phyloP scores from a whole-genome alignment of 495 filamentous ascomycete genomes.

The Annulohypoxylon nitens region DNA sequence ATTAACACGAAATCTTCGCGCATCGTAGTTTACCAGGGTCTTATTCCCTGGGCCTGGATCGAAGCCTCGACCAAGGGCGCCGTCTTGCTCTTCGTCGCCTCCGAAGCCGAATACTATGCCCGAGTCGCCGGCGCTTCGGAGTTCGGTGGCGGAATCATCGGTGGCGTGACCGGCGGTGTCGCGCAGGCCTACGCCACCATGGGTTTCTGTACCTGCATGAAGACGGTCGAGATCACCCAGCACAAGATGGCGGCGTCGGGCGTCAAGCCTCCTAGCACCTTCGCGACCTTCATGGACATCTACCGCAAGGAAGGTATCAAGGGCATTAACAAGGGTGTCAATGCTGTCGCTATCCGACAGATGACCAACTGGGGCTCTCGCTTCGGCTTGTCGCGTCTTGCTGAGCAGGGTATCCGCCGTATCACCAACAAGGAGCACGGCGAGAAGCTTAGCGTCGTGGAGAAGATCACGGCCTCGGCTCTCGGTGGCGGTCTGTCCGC shows the following conservation, averaged over 20 bases:
- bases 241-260: constrained; percentile 90
- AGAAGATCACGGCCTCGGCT: constrained; percentile 91
- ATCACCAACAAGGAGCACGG: constrained; percentile 82
- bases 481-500: constrained; percentile 93
- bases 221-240: constrained; percentile 99
- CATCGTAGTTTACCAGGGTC: constrained; percentile 92
- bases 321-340: constrained; percentile 98
- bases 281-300: constrained; percentile 95
- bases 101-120: constrained; percentile 96
- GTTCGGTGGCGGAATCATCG: constrained; percentile 88
- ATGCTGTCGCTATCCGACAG: constrained; percentile 97
- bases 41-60: constrained; percentile 99
- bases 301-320: constrained; percentile 93
- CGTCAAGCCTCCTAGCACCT: constrained; percentile 86
- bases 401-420: constrained; percentile 87
- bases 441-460: constrained; percentile 78
- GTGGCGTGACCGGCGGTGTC: constrained; percentile 94
- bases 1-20: constrained; percentile 20
- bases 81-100: constrained; percentile 98
- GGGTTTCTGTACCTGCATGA: constrained; percentile 99
- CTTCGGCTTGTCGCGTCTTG: constrained; percentile 91
- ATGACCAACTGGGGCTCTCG: constrained; percentile 99
- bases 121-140: constrained; percentile 82
- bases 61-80: constrained; percentile 99
- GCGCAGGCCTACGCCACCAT: constrained; percentile 99